Percentiles rank a stretch among this genome's conserved stretches.
phyloP scores from a whole-genome alignment of 139 green algal species.

The Mesotaenium endlicherianum region DNA sequence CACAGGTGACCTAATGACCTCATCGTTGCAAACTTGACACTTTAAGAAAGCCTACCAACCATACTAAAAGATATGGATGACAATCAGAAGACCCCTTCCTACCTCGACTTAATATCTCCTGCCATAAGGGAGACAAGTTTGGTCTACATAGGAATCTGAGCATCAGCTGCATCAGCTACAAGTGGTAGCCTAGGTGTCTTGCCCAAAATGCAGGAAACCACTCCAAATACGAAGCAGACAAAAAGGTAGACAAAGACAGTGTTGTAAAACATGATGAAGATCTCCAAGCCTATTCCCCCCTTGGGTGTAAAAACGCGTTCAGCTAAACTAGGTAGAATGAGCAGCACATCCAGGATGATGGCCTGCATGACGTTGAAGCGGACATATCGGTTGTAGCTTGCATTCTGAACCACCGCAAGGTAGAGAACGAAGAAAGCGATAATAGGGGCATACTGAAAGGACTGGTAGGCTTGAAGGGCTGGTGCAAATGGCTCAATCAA shows the following conservation, averaged over 20 bases:
- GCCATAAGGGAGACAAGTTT: too few relatives aligned
- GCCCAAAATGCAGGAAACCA: conserved; percentile 41
- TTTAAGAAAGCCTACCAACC: too few relatives aligned
- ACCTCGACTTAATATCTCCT: too few relatives aligned
- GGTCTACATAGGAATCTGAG: conserved; percentile 42
- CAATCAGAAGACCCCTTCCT: too few relatives aligned
- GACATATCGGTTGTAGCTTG: conserved; percentile 50
- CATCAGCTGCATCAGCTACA: conserved; percentile 46
- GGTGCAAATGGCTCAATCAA: conserved; percentile 22
- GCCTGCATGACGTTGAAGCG: conserved; percentile 61
- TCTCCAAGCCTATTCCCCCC: conserved; percentile 18
- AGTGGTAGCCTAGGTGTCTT: conserved; percentile 44
- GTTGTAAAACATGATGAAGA: conserved; percentile 51
- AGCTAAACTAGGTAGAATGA: conserved; percentile 52
- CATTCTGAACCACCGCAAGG: conserved; percentile 51
- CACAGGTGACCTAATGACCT: too few relatives aligned
- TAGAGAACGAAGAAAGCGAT: conserved; percentile 51
- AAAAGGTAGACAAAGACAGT: conserved; percentile 49
- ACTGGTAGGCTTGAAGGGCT: conserved; percentile 22
- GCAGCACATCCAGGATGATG: conserved; percentile 56
- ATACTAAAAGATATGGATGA: too few relatives aligned
- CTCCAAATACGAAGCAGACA: conserved; percentile 46
- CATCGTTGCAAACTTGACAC: too few relatives aligned
- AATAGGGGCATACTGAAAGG: conserved; percentile 27
- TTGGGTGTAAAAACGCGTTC: conserved; percentile 16